Conservation (phyloP, 768 basidiomycete species). For the Kondoa subrosea region DNA sequence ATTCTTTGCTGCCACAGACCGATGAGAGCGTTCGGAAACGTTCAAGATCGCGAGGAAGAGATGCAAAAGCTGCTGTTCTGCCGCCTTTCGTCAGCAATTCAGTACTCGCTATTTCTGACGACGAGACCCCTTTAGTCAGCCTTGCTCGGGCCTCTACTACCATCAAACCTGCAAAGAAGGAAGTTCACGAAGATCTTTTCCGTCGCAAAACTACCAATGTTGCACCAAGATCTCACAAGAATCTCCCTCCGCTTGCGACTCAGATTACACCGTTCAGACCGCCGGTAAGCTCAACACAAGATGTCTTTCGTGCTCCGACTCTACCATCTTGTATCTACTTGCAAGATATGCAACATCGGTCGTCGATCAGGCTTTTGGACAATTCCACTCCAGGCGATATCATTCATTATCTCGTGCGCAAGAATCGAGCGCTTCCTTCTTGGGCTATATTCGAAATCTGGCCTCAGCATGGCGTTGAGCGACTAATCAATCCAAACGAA, state of each 20-base stretch:
- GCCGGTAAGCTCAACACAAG: neutral
- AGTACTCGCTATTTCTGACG: neutral
- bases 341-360: neutral
- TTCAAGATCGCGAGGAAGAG: neutral
- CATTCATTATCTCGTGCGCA: neutral
- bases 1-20: constrained; percentile 1
- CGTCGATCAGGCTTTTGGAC: neutral
- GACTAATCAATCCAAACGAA: neutral
- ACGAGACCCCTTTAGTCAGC: neutral
- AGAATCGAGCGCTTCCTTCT: neutral
- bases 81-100: neutral
- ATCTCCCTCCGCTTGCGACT: neutral
- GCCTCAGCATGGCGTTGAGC: neutral
- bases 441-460: neutral
- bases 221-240: neutral
- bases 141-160: neutral
- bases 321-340: neutral
- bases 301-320: neutral
- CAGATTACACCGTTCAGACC: neutral
- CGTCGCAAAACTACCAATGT: neutral
- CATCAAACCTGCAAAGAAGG: neutral
- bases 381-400: neutral
- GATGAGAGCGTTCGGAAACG: neutral
- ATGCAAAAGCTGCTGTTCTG: neutral
- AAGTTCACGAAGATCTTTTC: neutral